A percentile compares a stretch with the other conserved stretches of the same genome.
phyloP scores from a whole-genome alignment of 2,329 filamentous ascomycete genomes.

The Apiospora sp. region DNA sequence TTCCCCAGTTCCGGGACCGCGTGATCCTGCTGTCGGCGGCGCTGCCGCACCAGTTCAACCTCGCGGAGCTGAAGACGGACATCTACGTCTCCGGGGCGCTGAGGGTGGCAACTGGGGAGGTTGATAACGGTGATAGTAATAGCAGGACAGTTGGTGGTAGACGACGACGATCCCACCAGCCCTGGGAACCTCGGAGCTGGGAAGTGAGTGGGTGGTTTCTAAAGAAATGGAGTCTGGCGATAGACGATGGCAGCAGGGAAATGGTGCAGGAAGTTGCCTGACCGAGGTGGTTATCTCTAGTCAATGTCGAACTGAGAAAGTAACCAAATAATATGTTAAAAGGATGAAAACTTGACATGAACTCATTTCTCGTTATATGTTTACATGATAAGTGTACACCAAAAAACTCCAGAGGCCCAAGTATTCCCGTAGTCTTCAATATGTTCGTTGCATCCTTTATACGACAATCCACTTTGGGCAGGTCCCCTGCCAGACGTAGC shows the following conservation, averaged over 20 bases:
- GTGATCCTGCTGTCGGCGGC: constrained; percentile 43
- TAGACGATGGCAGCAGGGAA: background rate
- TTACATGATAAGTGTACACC: background rate
- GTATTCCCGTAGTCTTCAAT: background rate
- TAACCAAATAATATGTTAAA: background rate
- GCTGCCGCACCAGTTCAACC: constrained; percentile 41
- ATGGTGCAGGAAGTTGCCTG: background rate
- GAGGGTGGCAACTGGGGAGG: constrained; percentile 31
- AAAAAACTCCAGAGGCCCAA: background rate
- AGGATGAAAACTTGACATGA: background rate
- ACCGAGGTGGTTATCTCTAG: background rate
- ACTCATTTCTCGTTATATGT: background rate
- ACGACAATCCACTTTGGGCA: background rate
- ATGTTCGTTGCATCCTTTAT: background rate
- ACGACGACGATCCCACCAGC: constrained; percentile 31
- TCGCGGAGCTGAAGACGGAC: constrained; percentile 47
- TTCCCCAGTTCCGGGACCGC: constrained; percentile 43
- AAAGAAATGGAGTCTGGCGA: constrained; percentile 30
- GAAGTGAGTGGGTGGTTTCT: constrained; percentile 35
- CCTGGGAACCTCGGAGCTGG: constrained; percentile 44
- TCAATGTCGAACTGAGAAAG: background rate
- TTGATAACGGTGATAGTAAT: background rate
- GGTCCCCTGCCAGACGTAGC: background rate
- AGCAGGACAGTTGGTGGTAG: constrained; percentile 16
- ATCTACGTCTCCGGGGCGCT: constrained; percentile 43